Evolutionary conservation across 495 filamentous ascomycete species (phyloP), one percentile per base, ranked within the genome.

Genomic region (Pseudomonodictys pantanalensis): DNA sequence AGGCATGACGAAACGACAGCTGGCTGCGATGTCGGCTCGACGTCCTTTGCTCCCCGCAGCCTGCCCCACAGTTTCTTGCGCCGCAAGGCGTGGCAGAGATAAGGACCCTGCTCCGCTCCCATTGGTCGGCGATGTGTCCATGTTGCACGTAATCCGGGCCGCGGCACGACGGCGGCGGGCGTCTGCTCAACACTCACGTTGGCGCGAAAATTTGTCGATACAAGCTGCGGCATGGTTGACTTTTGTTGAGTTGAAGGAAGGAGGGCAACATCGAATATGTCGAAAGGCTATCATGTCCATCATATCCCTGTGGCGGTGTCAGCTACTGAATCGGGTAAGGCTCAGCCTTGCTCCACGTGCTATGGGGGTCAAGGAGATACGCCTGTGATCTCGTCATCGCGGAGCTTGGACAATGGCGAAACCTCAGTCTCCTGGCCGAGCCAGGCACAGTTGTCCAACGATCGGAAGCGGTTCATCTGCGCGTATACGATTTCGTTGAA

Each of bases 91-190:
- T 57, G 54, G 54, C 39, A 41, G 45, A 23, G 25, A 25, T 35
- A 28, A 38, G 23, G 45, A 42, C 20, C 29, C 5, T 10, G 11
- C 24, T 28, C 30, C 44, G 17, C 2, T 15, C 55, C 51, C 12
- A 50, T 60, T 56, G 51, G 58, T 26, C 30, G 33, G 12, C 32
- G 20, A 62, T 62, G 52, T 50, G 32, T 56, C 30, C 50, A 50
- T 30, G 32, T 2, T 28, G 33, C 25, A 62, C 58, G 58, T 62
- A 62, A 62, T 51, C 24, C 51, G 30, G 50, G 38, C 57, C 51
- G 52, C 51, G 5, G 44, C 50, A 7, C 23, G 25, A 2, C 6
- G 20, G 6, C 2, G 26, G 53, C 46, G 35, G 41, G 53, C 42
- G 46, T 56, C 42, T 41, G 46, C 42, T 56, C 53, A 56, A 56